Evolutionary conservation across 208 protist species (phyloP).

Genomic region (Angomonas deanei): DNA sequence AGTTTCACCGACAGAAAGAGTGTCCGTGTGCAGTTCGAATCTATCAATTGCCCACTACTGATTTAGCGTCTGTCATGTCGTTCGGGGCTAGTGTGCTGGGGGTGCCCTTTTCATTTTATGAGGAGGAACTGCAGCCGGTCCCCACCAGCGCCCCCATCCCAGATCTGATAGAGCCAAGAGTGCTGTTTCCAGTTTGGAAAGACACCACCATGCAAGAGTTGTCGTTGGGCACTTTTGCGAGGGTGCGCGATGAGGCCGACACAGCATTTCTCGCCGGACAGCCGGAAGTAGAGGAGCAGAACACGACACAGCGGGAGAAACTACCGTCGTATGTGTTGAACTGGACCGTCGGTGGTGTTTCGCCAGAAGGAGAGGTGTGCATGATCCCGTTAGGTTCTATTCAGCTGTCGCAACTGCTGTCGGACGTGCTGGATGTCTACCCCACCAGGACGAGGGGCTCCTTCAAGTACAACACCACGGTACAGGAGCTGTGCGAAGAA

Average conservation of each 20-base stretch:
- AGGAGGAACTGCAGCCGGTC: slow-evolving; percentile 20
- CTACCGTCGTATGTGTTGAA: slow-evolving; percentile 39
- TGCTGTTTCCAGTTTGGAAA: slow-evolving; percentile 12
- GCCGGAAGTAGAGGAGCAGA: not conserved
- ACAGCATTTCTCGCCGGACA: not conserved
- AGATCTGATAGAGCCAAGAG: not conserved
- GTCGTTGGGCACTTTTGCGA: slow-evolving; percentile 4
- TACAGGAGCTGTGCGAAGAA: slow-evolving; percentile 27
- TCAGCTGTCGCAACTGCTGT: slow-evolving; percentile 45
- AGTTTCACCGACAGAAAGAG: slow-evolving; percentile 19
- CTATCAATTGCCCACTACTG: slow-evolving; percentile 16
- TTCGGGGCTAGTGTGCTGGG: slow-evolving; percentile 18
- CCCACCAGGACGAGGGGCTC: slow-evolving; percentile 11
- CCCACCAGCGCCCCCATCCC: not conserved
- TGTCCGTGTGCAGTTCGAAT: slow-evolving; percentile 47
- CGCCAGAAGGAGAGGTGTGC: slow-evolving; percentile 30
- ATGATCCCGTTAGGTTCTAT: slow-evolving; percentile 37
- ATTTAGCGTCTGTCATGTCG: slow-evolving; percentile 6
- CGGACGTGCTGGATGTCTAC: slow-evolving; percentile 16
- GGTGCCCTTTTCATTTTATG: slow-evolving; percentile 12
- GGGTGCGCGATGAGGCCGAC: slow-evolving; percentile 17
- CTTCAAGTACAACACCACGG: slow-evolving; percentile 27
- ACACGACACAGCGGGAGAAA: not conserved
- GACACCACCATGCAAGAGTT: slow-evolving; percentile 27
- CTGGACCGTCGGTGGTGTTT: slow-evolving; percentile 31